Evolutionary conservation across 805 yeast species (phyloP), one percentile per base, ranked within the genome.

Genomic region (Cyberlindnera mrakii): DNA sequence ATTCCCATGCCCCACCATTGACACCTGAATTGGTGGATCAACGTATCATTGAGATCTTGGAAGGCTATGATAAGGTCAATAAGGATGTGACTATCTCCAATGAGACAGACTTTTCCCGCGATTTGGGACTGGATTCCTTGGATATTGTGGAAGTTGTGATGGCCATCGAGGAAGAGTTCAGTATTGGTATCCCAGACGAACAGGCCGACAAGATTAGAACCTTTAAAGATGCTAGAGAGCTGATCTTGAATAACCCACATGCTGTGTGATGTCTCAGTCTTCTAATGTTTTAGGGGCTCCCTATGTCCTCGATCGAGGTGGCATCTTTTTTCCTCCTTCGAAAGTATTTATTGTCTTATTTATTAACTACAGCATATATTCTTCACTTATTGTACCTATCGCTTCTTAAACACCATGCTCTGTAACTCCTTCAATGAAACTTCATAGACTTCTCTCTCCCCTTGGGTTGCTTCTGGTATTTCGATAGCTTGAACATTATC

Each of bases 121-220:
- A 81, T 59, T 68, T 82, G 54, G 85, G 85, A 1, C 70, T 80
- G 50, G 88, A 82, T 61, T 81, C 87, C 3, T 75, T 82, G 53
- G 88, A 82, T 57, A 71, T 80, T 41, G 86, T 80, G 43, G 88
- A 82, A 62, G 81, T 83, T 25, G 68, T 81, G 43, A 83, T 82
- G 74, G 86, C 85, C 48, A 72, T 82, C 53, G 88, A 82, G 63
- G 81, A 78, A 61, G 78, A 82, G 63, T 76, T 76, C 55, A 76
- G 74, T 53, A 68, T 76, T 60, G 80, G 76, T 33, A 82, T 83
- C 58, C 85, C 91, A 30, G 95, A 85, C 68, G 78, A 82, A 60
- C 82, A 83, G 56, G 88, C 95, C 42, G 96, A 88, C 61, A 85
- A 81, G 62, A 82, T 88, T 66, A 83, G 81, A 68, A 84, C 95